Conservation (phyloP, 345 rosid species). For the Salix viminalis region DNA sequence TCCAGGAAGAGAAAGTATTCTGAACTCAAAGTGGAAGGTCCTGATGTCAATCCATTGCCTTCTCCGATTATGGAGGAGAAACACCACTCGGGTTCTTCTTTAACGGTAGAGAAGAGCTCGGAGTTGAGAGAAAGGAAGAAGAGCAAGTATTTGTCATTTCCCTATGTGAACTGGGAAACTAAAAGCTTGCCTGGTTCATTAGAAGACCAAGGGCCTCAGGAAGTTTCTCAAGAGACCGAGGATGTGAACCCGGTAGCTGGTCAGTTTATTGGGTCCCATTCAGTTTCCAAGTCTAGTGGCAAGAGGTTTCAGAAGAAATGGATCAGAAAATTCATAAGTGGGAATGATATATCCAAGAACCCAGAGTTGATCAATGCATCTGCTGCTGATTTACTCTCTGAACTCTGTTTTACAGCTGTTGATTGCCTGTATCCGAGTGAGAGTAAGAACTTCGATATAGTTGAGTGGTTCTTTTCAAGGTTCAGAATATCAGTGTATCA, state of each 20-base stretch:
- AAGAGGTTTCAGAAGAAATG: slow-evolving; percentile 56
- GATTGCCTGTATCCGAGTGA: slow-evolving; percentile 41
- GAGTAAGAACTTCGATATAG: slow-evolving; percentile 35
- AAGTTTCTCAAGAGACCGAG: slow-evolving; percentile 20
- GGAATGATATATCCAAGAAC: slow-evolving; percentile 30
- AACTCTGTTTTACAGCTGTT: slow-evolving; percentile 51
- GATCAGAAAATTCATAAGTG: slow-evolving; percentile 45
- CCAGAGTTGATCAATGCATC: slow-evolving; percentile 45
- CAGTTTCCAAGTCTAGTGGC: slow-evolving; percentile 44
- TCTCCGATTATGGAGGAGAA: slow-evolving; percentile 12
- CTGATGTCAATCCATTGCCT: slow-evolving; percentile 9
- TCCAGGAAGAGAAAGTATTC: slow-evolving; percentile 30
- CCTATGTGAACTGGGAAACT: slow-evolving; percentile 45
- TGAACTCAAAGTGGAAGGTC: slow-evolving; percentile 23
- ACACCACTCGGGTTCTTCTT: slow-evolving; percentile 2
- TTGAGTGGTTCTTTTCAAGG: slow-evolving; percentile 78
- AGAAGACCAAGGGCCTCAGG: slow-evolving; percentile 17
- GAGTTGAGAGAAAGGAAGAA: slow-evolving; percentile 57
- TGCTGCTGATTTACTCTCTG: slow-evolving; percentile 49
- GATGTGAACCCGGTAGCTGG: slow-evolving; percentile 14
- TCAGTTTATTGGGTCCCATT: slow-evolving; percentile 45
- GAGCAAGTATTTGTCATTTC: slow-evolving; percentile 70
- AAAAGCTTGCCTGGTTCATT: slow-evolving; percentile 23
- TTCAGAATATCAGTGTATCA: slow-evolving; percentile 65
- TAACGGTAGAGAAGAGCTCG: slow-evolving; percentile 19